Evolutionary conservation across 2,329 filamentous ascomycete species (phyloP), one percentile per base, ranked within the genome.

Genomic region (Atkinsonella texensis): DNA sequence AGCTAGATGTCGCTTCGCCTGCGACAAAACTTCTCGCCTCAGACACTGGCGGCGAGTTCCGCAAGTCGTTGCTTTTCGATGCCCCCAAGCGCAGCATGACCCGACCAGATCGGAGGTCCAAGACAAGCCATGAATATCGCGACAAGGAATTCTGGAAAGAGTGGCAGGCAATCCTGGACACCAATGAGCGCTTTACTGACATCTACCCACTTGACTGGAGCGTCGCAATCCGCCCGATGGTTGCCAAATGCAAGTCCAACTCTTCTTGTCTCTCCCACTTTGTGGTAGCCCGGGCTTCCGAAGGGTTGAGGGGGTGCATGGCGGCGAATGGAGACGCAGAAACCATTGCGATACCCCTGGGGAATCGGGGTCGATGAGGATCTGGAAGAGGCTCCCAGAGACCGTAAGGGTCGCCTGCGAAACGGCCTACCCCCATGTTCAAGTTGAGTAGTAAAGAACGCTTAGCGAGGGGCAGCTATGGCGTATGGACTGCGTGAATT

Each of bases 151-250:
- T 64, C 18, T 64, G 58, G 59, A 50, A 45, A 0, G 51, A 60
- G 28, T 63, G 58, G 60, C 54, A 59, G 1, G 33, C 55, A 3
- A 49, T 61, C n/a, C 33, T 56, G 3, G 42, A 57, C 9, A 48
- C 6, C 0, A 15, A 54, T 1, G 38, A 20, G 1, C 54, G 58
- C 15, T 64, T 23, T 17, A 50, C 56, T 1, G 59, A 64, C 10
- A 41, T 54, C 1, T 62, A 57, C 35, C 62, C 60, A 3, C 46
- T 63, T 6, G 58, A 64, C 3, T 64, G 61, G 62, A 63, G 58
- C n/a, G 9, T 63, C 15, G 53, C 55, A 1, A 48, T 62, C 39
- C 58, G 60, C 1, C 61, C 61, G 1, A 60, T 61, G 9, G 50
- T 64, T 6, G 62, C 59, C 1, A 44, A 56, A 11, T 48, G 59